phyloP scores from a whole-genome alignment of 805 yeast genomes.

The Maudiozyma bulderi region DNA sequence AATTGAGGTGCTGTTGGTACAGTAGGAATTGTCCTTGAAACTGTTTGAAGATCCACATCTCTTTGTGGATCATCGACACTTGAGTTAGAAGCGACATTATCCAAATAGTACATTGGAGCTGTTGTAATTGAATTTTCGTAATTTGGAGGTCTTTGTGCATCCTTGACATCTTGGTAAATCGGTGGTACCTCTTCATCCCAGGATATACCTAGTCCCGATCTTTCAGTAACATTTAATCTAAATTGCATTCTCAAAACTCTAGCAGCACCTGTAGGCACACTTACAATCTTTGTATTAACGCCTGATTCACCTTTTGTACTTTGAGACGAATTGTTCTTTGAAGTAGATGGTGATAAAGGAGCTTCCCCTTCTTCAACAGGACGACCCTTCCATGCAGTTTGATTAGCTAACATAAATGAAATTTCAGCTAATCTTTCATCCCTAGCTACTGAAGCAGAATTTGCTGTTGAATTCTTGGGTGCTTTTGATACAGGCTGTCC shows the following conservation, averaged over 20 bases:
- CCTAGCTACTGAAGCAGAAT: conserved; percentile 4
- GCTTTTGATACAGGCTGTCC: conserved; percentile 20
- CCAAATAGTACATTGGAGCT: background rate
- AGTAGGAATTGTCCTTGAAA: conserved; percentile 2
- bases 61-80: background rate
- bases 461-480: background rate
- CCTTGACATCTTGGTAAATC: conserved; percentile 73
- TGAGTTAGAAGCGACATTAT: background rate
- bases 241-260: conserved; percentile 92
- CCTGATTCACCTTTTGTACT: background rate
- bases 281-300: conserved; percentile 29
- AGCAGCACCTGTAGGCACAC: conserved; percentile 90
- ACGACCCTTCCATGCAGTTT: conserved; percentile 15
- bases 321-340: conserved; percentile 5
- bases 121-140: conserved; percentile 34
- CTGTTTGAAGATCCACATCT: background rate
- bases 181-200: conserved; percentile 99
- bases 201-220: conserved; percentile 91
- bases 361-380: conserved; percentile 17
- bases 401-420: conserved; percentile 35
- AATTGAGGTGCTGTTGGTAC: conserved; percentile 19
- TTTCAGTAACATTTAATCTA: conserved; percentile 68
- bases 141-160: conserved; percentile 72
- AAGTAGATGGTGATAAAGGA: conserved; percentile 7
- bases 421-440: conserved; percentile 36